Evolutionary conservation across 148 eudicot species (phyloP).

Genomic region (Cornus suecica): DNA sequence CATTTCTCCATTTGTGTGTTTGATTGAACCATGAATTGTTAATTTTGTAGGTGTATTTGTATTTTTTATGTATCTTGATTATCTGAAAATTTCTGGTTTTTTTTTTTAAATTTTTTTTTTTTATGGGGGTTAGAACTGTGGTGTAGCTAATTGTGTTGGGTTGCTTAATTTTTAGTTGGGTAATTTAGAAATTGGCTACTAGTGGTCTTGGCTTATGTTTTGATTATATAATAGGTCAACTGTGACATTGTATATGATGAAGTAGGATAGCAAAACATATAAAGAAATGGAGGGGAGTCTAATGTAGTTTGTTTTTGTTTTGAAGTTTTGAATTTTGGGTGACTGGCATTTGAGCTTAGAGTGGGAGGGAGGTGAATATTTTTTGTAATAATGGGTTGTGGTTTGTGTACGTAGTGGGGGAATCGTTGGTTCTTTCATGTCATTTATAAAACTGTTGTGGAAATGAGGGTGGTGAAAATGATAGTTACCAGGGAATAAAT

Average conservation of each 20-base stretch:
- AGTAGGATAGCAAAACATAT: background rate
- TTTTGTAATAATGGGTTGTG: background rate
- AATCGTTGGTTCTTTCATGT: background rate
- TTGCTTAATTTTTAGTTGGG: background rate
- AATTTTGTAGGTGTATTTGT: too few relatives aligned
- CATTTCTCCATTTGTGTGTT: background rate
- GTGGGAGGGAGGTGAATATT: background rate
- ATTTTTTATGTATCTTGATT: too few relatives aligned
- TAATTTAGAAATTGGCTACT: background rate
- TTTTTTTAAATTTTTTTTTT: too few relatives aligned
- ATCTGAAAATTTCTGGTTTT: background rate
- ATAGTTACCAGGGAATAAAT: background rate
- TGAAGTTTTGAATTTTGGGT: background rate
- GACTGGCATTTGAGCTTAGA: background rate
- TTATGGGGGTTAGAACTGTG: background rate
- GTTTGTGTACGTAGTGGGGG: background rate
- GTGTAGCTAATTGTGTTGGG: background rate
- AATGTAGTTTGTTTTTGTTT: background rate
- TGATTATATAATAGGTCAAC: background rate
- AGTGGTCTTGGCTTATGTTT: background rate
- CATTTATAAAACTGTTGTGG: background rate
- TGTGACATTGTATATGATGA: conserved; percentile 3
- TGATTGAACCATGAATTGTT: background rate
- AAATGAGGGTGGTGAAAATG: background rate
- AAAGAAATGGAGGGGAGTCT: background rate